Evolutionary conservation across 805 yeast species (phyloP).

Genomic region (Candida insectorum): DNA sequence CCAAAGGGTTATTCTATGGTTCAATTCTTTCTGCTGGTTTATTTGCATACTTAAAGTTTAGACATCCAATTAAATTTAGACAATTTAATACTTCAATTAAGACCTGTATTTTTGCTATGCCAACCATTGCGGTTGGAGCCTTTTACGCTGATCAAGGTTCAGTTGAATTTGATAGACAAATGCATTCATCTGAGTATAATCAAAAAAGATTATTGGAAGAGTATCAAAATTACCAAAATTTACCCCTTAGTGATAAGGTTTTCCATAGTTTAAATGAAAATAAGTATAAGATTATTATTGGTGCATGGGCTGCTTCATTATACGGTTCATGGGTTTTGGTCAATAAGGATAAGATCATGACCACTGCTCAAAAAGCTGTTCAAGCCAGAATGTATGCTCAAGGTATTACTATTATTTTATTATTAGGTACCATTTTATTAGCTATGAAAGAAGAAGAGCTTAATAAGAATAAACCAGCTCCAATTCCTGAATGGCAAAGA

Average conservation of each 20-base stretch:
- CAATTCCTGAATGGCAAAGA: slow-evolving; percentile 36
- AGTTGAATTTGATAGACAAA: slow-evolving; percentile 37
- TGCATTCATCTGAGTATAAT: slow-evolving; percentile 29
- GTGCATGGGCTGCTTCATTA: slow-evolving; percentile 39
- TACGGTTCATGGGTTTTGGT: slow-evolving; percentile 73
- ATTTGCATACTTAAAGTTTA: slow-evolving; percentile 27
- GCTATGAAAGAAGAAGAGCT: slow-evolving; percentile 62
- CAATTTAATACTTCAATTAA: slow-evolving; percentile 37
- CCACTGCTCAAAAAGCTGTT: slow-evolving; percentile 74
- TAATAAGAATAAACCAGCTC: slow-evolving; percentile 31
- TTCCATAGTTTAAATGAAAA: slow-evolving; percentile 25
- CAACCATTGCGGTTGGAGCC: slow-evolving; percentile 35
- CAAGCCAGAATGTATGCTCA: slow-evolving; percentile 93
- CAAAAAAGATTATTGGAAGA: slow-evolving; percentile 31
- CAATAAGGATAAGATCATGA: slow-evolving; percentile 71
- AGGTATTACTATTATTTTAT: slow-evolving; percentile 67
- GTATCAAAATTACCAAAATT: slow-evolving; percentile 30
- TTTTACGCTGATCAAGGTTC: slow-evolving; percentile 46
- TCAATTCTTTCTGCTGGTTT: slow-evolving; percentile 28
- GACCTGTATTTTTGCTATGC: slow-evolving; percentile 36
- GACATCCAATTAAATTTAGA: slow-evolving; percentile 31
- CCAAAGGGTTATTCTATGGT: slow-evolving; percentile 38
- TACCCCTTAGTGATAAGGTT: slow-evolving; percentile 27
- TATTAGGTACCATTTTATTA: slow-evolving; percentile 66
- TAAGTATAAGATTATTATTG: slow-evolving; percentile 34